phyloP scores from a whole-genome alignment of 495 filamentous ascomycete genomes.

The Trichoderma gamsii region DNA sequence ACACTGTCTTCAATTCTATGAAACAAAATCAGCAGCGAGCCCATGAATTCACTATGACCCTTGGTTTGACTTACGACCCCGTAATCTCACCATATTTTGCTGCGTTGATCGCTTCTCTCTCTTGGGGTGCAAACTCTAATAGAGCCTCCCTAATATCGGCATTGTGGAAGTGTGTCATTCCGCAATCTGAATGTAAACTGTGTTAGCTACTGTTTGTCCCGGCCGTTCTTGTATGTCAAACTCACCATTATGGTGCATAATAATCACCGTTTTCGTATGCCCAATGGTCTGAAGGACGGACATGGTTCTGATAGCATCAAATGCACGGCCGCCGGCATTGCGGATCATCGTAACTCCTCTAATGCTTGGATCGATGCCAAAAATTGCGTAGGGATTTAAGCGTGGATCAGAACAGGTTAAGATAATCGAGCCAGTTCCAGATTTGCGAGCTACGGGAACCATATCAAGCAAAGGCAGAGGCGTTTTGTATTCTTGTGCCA shows the following conservation, averaged over 20 bases:
- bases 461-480: neutral
- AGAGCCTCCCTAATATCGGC: conserved; percentile 21
- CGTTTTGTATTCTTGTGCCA: neutral
- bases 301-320: conserved; percentile 25
- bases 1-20: conserved; percentile 27
- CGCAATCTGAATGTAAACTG: conserved; percentile 23
- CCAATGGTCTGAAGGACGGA: conserved; percentile 25
- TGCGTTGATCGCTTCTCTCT: conserved; percentile 20
- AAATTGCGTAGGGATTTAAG: conserved; percentile 28
- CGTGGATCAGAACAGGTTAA: conserved; percentile 28
- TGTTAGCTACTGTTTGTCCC: neutral
- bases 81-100: conserved; percentile 28
- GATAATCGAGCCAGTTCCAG: conserved; percentile 17
- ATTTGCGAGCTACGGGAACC: neutral
- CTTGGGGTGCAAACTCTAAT: conserved; percentile 24
- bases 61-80: conserved; percentile 10
- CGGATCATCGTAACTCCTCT: conserved; percentile 27
- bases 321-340: conserved; percentile 28
- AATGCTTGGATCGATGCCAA: conserved; percentile 25
- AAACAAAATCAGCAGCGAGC: conserved; percentile 3
- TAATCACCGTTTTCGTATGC: conserved; percentile 26
- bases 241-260: neutral
- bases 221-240: neutral
- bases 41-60: neutral
- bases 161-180: conserved; percentile 30